Base-by-base conservation (phyloP, 495 filamentous ascomycete genomes). In the Aspergillus wentii region DNA sequence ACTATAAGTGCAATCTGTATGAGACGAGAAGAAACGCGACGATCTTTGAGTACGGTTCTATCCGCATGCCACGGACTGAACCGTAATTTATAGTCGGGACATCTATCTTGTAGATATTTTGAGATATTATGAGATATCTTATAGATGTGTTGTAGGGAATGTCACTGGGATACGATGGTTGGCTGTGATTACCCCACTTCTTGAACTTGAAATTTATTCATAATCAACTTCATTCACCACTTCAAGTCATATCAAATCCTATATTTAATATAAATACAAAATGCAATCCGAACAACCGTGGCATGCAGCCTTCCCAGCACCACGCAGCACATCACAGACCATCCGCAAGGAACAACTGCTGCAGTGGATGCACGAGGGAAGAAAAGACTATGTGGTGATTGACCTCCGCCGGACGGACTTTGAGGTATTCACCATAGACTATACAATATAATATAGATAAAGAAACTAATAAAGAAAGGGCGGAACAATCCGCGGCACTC, bases 401-500 rank as follows among this genome's bases (percentile, higher is more conserved):
- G 11, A 25, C 11, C 22, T 25, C 5, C 66, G 82, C 6, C 62
- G 80, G 8, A 74, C 52, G 6, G 82, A 86, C 43, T 74, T 75
- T 38, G 77, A 82, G 66, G 79, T 80, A 54, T 11, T 40, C 17
- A 21, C 33, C 40, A 23, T 36, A 30, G 1, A 14, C 21, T n/a
- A 15, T 30, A 31, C 7, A n/a, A 37, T 21, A 16, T 2, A 1
- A 6, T 22, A 11, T 30, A 23, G 10, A 17, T 15, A 18, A 4
- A 8, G 25, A 32, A 39, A 18, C 10, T 5, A 5, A 7, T 10
- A 29, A 13, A 17, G 25, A 5, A 44, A 83, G 78, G 84, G 83
- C 18, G 83, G 83, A 14, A 83, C 80, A 1, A 83, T 88, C 37
- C 66, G 59, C 23, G 71, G 72, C 8, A 83, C 82, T 5, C 62